Percentiles rank a stretch among this genome's conserved stretches.
These are phyloP conservation scores for Rhizomucor miehei DNA, from an alignment of 371 early-diverging fungal genomes.

Conservation along the genomic window DNA sequence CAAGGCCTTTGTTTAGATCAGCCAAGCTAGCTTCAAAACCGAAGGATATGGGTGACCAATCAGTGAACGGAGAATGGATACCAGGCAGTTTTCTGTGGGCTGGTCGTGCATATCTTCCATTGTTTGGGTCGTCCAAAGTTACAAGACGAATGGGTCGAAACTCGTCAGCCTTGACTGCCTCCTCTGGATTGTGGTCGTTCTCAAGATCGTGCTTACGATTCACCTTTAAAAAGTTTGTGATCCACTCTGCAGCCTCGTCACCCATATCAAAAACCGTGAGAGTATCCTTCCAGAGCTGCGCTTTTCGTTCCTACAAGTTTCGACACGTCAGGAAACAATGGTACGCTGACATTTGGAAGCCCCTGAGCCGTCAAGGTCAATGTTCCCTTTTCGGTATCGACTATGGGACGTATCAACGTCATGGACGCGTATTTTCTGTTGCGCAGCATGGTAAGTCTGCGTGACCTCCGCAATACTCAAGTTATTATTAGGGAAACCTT, in stretches of 20 bases:
- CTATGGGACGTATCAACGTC: slow-evolving; percentile 24
- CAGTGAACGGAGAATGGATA: slow-evolving; percentile 35
- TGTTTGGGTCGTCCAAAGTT: slow-evolving; percentile 27
- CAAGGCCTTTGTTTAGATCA: slow-evolving; percentile 27
- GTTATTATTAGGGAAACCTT: slow-evolving; percentile 20
- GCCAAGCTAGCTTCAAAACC: slow-evolving; percentile 33
- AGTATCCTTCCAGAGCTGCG: slow-evolving; percentile 31
- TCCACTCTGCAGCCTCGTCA: slow-evolving; percentile 36
- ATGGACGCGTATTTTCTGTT: slow-evolving; percentile 41
- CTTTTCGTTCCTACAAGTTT: slow-evolving; percentile 12
- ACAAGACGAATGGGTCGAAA: slow-evolving; percentile 28
- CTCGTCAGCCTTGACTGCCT: slow-evolving; percentile 8
- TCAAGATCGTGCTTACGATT: slow-evolving; percentile 27
- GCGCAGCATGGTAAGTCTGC: background rate
- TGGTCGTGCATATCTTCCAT: slow-evolving; percentile 27
- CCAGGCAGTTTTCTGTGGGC: slow-evolving; percentile 40
- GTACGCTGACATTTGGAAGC: slow-evolving; percentile 21
- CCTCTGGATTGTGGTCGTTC: slow-evolving; percentile 22
- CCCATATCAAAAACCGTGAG: slow-evolving; percentile 42
- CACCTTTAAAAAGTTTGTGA: slow-evolving; percentile 22
- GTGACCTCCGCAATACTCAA: background rate
- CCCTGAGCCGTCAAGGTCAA: slow-evolving; percentile 24
- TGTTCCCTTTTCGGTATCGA: slow-evolving; percentile 18
- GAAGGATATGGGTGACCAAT: slow-evolving; percentile 46
- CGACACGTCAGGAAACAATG: slow-evolving; percentile 24